phyloP scores from a whole-genome alignment of 768 basidiomycete genomes.

The Psilocybe azurescens region DNA sequence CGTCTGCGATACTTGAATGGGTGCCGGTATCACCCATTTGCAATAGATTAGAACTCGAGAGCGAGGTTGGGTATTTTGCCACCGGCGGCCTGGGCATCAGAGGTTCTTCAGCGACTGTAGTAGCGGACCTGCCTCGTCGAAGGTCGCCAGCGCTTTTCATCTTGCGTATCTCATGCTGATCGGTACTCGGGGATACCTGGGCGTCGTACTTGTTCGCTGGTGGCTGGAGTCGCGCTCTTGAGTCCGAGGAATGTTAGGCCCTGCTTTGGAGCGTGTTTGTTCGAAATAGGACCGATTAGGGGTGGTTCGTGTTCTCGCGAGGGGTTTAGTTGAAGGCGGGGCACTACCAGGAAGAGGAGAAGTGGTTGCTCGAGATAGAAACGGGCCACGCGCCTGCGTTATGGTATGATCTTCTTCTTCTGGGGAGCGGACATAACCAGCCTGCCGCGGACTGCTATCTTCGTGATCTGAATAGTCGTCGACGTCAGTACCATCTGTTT shows the following conservation, averaged over 20 bases:
- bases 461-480: conserved; percentile 69
- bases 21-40: conserved; percentile 31
- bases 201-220: conserved; percentile 36
- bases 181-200: conserved; percentile 18
- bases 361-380: conserved; percentile 56
- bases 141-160: conserved; percentile 91
- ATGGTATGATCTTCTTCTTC: conserved; percentile 81
- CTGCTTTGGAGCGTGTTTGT: conserved; percentile 44
- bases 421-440: conserved; percentile 35
- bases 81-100: conserved; percentile 39
- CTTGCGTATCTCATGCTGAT: conserved; percentile 69
- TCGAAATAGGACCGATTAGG: conserved; percentile 65
- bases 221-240: conserved; percentile 23
- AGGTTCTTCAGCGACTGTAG: conserved; percentile 32
- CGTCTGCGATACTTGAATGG: conserved; percentile 30
- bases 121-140: conserved; percentile 47
- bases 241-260: conserved; percentile 24
- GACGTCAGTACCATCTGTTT: conserved; percentile 49
- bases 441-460: conserved; percentile 42
- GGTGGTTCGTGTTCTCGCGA: conserved; percentile 75
- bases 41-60: conserved; percentile 72
- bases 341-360: conserved; percentile 44
- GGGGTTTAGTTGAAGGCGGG: conserved; percentile 37
- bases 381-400: conserved; percentile 62
- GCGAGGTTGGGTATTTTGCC: conserved; percentile 61